Base-by-base conservation (phyloP, 2,329 filamentous ascomycete genomes). In the Fusarium sp. region DNA sequence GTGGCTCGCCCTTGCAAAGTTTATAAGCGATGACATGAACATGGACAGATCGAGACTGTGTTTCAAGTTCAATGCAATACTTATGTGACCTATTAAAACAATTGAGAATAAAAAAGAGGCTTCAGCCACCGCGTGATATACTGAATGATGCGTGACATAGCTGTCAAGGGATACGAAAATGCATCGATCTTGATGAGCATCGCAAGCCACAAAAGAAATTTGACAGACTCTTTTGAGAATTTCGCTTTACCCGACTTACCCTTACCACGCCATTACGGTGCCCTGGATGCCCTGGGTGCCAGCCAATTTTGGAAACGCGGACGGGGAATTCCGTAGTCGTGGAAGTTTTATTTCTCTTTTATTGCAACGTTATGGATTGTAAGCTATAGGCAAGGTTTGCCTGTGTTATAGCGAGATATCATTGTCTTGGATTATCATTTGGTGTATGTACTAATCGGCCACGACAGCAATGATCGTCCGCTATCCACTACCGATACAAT, bases 1-100 rank as follows among this genome's bases (percentile, higher is more conserved):
- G 63, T 66, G 63, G 55, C 18, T 42, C 18, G 51, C 30, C 55
- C 63, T 49, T 66, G 63, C 8, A 66, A 66, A 66, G 37, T 55
- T 32, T 48, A 66, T 66, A 51, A 59, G 59, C 60, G 60, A 56
- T n/a, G 34, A 5, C 30, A 55, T 59, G 30, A 54, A 30, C 51
- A 7, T 20, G 30, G 56, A 32, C 51, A 28, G 41, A 59, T 65
- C 60, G 34, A 34, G 51, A 23, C 37, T 55, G 37, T 66, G 63
- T 66, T 66, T 66, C 48, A 45, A 20, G 21, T 49, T 43, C 21
- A 16, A 41, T 14, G 41, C 28, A 28, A 55, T 20, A 27, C 21
- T 40, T 47, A 5, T 3, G n/a, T 20, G 32, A 25, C 21, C 48
- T 25, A 40, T 37, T 4, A 27, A 27, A 23, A 16, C 46, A 11